Evolutionary conservation across 2,329 filamentous ascomycete genomes (phyloP), one percentile per base, ranked within the genome.

Genomic region (Triangularia verruculosa): DNA sequence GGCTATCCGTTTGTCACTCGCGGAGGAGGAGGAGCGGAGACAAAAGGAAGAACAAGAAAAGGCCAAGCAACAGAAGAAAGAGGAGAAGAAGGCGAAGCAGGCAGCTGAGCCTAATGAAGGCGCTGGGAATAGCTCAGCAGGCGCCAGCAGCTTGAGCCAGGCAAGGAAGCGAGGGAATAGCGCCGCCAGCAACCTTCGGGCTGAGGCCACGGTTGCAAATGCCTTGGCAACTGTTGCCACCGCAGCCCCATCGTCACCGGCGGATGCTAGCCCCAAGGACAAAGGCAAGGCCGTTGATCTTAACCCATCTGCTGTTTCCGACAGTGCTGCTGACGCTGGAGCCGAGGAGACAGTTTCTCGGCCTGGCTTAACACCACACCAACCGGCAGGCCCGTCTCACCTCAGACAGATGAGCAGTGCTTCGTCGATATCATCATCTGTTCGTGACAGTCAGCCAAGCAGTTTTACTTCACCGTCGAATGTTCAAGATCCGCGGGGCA

Each of bases 1-100:
- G 75, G 95, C 95, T 0, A 96, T 99, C 56, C 84, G 95, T 43
- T 77, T 97, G 28, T 97, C 93, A 56, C 80, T 99, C n/a, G 93
- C 90, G 0, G 89, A 92, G 1, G 95, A 99, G 74, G 94, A 98
- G 72, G 94, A 98, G 51, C 86, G 94, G n/a, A 90, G 92, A 69
- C 89, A 86, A 55, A 95, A 92, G 72, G 89, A 90, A 25, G 32
- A 58, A 24, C 20, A 43, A 57, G 91, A 94, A 57, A 93, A 93
- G 73, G 90, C 92, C 63, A 97, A 96, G 72, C 89, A 95, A 65
- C 85, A 93, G n/a, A 90, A 92, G 69, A 94, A 91, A 71, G 89
- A 90, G 57, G 91, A 95, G 58, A 94, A 93, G 73, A 91, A 92
- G 64, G 74, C 74, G 2, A 79, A 78, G 54, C 71, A 72, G 20